phyloP scores from a whole-genome alignment of 805 yeast species.

The Cyberlindnera lachancei region DNA sequence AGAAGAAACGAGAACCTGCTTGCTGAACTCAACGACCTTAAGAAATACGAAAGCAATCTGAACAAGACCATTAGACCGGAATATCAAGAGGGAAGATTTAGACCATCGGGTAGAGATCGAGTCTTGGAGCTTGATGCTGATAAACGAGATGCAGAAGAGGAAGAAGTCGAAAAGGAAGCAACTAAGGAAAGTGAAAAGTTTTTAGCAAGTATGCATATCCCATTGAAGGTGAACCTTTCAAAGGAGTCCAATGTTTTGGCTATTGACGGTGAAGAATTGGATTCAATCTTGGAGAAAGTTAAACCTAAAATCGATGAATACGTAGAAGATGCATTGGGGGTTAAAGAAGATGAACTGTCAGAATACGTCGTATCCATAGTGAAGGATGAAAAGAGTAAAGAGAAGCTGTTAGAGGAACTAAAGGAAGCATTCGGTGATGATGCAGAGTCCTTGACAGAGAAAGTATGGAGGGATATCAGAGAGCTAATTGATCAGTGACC shows the following conservation, averaged over 20 bases:
- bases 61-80: constrained; percentile 24
- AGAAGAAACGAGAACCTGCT: constrained; percentile 13
- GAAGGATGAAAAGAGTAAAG: constrained; percentile 25
- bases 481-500: constrained; percentile 1
- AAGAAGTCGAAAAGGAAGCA: constrained; percentile 19
- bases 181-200: constrained; percentile 11
- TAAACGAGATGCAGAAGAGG: constrained; percentile 30
- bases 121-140: constrained; percentile 38
- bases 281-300: constrained; percentile 18
- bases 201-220: constrained; percentile 13
- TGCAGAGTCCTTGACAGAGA: constrained; percentile 33
- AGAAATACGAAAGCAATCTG: constrained; percentile 30
- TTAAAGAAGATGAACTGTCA: constrained; percentile 42
- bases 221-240: constrained; percentile 10
- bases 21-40: constrained; percentile 18
- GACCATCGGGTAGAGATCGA: constrained; percentile 15
- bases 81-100: constrained; percentile 12
- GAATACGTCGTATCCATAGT: constrained; percentile 36
- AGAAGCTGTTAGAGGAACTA: constrained; percentile 35
- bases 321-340: constrained; percentile 46
- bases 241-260: constrained; percentile 9
- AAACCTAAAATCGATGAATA: constrained; percentile 32
- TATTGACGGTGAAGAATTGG: constrained; percentile 12
- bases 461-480: constrained; percentile 26
- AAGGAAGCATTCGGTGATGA: constrained; percentile 46